phyloP scores from a whole-genome alignment of 176 grass and related monocot species.

The Oryza meridionalis region DNA sequence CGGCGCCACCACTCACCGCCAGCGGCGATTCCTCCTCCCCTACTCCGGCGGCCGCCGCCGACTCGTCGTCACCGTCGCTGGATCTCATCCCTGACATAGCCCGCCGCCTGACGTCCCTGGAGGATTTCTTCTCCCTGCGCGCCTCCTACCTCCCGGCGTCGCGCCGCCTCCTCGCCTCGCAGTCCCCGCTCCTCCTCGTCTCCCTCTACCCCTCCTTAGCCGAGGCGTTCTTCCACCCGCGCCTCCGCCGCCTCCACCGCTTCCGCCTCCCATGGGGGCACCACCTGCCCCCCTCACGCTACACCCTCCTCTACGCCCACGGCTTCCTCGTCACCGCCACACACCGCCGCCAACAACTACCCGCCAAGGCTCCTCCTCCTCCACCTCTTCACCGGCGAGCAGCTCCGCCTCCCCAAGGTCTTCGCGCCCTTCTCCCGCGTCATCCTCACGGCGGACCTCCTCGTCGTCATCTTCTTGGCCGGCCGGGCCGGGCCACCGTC shows the following conservation, averaged over 20 bases:
- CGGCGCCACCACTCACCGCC: slow-evolving; percentile 28
- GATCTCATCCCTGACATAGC: slow-evolving; percentile 56
- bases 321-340: slow-evolving; percentile 69
- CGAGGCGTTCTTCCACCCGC: slow-evolving; percentile 66
- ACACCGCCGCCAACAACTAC: slow-evolving; percentile 37
- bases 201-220: slow-evolving; percentile 53
- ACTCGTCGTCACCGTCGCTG: slow-evolving; percentile 41
- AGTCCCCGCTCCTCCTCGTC: slow-evolving; percentile 61
- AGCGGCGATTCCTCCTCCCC: slow-evolving; percentile 11
- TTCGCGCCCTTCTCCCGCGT: slow-evolving; percentile 47
- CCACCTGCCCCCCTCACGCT: slow-evolving; percentile 40
- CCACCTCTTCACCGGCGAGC: slow-evolving; percentile 68
- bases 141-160: slow-evolving; percentile 52
- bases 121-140: slow-evolving; percentile 66
- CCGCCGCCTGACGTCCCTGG: slow-evolving; percentile 53
- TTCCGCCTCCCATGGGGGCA: slow-evolving; percentile 57
- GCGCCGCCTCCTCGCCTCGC: slow-evolving; percentile 44
- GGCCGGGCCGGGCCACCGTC: neutral
- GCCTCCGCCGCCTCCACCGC: slow-evolving; percentile 52
- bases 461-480: slow-evolving; percentile 48
- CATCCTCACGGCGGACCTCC: slow-evolving; percentile 59
- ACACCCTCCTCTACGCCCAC: slow-evolving; percentile 55
- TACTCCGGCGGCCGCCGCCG: neutral
- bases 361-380: slow-evolving; percentile 58
- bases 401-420: slow-evolving; percentile 61